These are phyloP conservation scores for Kodamaea fungicola DNA, from an alignment of 1,139 yeast genomes.

Conservation along the genomic window DNA sequence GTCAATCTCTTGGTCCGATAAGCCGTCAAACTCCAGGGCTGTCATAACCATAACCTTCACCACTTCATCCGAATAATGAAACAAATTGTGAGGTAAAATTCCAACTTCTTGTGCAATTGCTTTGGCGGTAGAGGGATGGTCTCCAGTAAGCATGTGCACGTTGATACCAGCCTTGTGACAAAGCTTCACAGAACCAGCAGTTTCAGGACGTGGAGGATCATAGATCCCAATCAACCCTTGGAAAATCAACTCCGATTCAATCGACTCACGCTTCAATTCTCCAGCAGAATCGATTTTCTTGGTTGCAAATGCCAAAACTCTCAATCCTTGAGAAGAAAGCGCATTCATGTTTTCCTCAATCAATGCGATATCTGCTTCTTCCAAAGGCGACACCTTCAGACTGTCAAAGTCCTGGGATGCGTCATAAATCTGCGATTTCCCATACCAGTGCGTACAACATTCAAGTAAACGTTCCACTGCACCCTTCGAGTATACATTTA, in stretches of 20 bases:
- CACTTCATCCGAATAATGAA: constrained; percentile 32
- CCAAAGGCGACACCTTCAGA: constrained; percentile 15
- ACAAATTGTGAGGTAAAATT: constrained; percentile 41
- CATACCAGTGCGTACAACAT: constrained; percentile 34
- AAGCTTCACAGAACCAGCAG: constrained; percentile 37
- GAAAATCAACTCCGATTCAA: constrained; percentile 37
- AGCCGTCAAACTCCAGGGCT: constrained; percentile 44
- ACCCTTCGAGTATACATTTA: constrained; percentile 43
- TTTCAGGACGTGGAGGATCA: constrained; percentile 56
- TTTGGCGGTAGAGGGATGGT: constrained; percentile 51
- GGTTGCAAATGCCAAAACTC: constrained; percentile 46
- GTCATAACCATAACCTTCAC: constrained; percentile 39
- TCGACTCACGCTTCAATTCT: constrained; percentile 16
- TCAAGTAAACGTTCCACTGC: constrained; percentile 49
- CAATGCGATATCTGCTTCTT: constrained; percentile 20
- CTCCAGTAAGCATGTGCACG: constrained; percentile 55
- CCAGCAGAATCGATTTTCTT: constrained; percentile 10
- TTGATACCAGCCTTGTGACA: constrained; percentile 53
- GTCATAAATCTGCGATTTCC: constrained; percentile 18
- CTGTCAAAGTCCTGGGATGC: constrained; percentile 13
- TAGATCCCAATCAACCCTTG: constrained; percentile 50
- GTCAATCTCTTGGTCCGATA: constrained; percentile 29
- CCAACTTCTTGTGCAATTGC: constrained; percentile 54
- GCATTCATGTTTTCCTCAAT: constrained; percentile 33
- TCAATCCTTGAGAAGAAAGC: constrained; percentile 39